Base-by-base conservation (phyloP, 495 filamentous ascomycete genomes). In the Penicillium steckii region DNA sequence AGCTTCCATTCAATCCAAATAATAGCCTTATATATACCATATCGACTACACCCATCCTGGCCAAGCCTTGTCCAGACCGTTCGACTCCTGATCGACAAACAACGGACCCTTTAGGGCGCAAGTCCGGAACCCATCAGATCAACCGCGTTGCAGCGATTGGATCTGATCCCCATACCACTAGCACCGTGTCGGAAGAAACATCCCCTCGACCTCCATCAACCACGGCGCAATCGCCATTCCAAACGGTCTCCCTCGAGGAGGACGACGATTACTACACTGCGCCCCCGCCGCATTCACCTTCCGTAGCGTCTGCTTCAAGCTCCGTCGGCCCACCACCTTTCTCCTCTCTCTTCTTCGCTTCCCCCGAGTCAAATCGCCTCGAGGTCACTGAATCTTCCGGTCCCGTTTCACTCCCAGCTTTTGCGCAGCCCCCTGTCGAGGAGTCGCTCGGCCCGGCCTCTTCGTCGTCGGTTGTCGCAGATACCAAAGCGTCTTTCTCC, bases 401-500 rank as follows among this genome's bases (percentile, higher is more conserved):
- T 48, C 76, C 83, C 44, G 74, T 78, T 60, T 79, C 82, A 25
- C 75, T 79, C 37, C 85, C 87, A 57, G 82, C 84, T 9, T 87
- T 79, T 61, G 69, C 72, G 56, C 65, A 64, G 48, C 58, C 65
- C 22, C 62, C 68, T 46, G 60, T 69, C 48, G 67, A 71, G 44
- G 73, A 70, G 55, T 53, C 65, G 46, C 52, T 68, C 49, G 62
- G 85, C 65, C 74, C 82, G 48, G 69, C 75, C 50, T 64, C 75
- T 38, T 76, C 70, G 30, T 75, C 79, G 68, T 80, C 65, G 53
- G 72, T 82, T 56, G 80, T 88, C 64, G 85, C 84, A 48, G 90
- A 94, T 57, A 91, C 89, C 62, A 94, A 96, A 74, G 85, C 86
- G 56, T 89, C 85, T 25, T 85, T 94, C 60, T 60, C 64, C 46